Evolutionary conservation across 2,329 filamentous ascomycete genomes (phyloP).

Genomic region (Gyromitra esculenta): DNA sequence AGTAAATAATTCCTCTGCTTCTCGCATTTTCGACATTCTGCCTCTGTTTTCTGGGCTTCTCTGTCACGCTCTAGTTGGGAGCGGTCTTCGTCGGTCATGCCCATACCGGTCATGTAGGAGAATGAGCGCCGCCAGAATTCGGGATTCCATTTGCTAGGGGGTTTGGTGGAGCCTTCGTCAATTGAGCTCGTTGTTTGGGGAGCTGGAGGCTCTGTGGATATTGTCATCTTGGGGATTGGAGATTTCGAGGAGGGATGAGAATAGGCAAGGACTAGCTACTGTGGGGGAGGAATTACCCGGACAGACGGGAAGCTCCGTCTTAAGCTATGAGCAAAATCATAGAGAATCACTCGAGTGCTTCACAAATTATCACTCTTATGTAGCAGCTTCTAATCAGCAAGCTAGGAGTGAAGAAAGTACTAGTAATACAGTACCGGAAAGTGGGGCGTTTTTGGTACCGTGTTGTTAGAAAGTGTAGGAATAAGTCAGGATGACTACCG

Average conservation of each 20-base stretch:
- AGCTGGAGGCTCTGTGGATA: constrained; percentile 21
- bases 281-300: constrained; percentile 44
- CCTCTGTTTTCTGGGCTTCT: constrained; percentile 77
- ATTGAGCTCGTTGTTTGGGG: not conserved
- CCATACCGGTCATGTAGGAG: constrained; percentile 75
- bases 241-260: constrained; percentile 20
- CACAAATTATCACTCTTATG: constrained; percentile 36
- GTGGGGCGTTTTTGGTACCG: too few species aligned
- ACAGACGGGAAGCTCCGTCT: not conserved
- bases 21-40: constrained; percentile 84
- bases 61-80: constrained; percentile 81
- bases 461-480: too few species aligned
- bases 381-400: not conserved
- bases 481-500: too few species aligned
- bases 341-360: constrained; percentile 21
- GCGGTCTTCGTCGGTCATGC: constrained; percentile 73
- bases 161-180: not conserved
- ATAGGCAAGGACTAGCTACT: constrained; percentile 29
- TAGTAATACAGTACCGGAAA: too few species aligned
- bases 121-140: constrained; percentile 83
- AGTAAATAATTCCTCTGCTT: constrained; percentile 84
- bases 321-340: constrained; percentile 1
- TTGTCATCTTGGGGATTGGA: constrained; percentile 11
- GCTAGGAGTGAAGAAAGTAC: not conserved
- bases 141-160: constrained; percentile 38